Conservation (phyloP, 192 early-diverging fungal species). For the Obelidium mucronatum region DNA sequence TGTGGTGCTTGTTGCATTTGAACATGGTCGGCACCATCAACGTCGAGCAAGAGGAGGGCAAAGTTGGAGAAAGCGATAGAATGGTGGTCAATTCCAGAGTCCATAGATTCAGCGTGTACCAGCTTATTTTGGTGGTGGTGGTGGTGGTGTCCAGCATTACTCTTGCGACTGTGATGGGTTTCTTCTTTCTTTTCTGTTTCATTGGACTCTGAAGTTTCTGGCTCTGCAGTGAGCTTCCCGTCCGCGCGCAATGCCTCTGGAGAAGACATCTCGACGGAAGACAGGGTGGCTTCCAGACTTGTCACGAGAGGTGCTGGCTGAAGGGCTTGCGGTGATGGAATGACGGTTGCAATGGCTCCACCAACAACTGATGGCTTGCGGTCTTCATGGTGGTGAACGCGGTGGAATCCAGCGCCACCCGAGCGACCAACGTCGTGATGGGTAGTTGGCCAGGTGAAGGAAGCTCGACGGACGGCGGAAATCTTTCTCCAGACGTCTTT, state of each 20-base stretch:
- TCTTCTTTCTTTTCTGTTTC: too few species aligned
- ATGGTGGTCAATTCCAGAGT: background rate
- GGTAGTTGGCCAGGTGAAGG: conserved; percentile 40
- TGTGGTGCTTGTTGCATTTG: conserved; percentile 32
- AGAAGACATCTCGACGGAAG: background rate
- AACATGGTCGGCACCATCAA: conserved; percentile 41
- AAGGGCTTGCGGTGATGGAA: conserved; percentile 1
- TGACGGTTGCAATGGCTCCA: background rate
- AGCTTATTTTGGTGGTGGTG: background rate
- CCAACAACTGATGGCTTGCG: background rate
- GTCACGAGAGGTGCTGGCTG: background rate
- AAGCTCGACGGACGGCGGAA: conserved; percentile 34
- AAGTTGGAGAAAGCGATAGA: conserved; percentile 37
- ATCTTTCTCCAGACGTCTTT: conserved; percentile 34
- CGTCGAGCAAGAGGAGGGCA: conserved; percentile 40
- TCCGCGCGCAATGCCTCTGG: background rate
- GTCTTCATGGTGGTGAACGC: background rate
- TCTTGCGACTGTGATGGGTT: too few species aligned
- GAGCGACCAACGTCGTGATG: background rate
- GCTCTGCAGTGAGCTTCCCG: conserved; percentile 27
- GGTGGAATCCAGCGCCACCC: background rate
- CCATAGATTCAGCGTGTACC: background rate
- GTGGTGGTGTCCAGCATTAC: too few species aligned
- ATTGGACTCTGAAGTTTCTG: too few species aligned
- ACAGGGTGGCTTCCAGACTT: background rate